Evolutionary conservation across 2,329 filamentous ascomycete species (phyloP).

Genomic region (Aureobasidium sp.): DNA sequence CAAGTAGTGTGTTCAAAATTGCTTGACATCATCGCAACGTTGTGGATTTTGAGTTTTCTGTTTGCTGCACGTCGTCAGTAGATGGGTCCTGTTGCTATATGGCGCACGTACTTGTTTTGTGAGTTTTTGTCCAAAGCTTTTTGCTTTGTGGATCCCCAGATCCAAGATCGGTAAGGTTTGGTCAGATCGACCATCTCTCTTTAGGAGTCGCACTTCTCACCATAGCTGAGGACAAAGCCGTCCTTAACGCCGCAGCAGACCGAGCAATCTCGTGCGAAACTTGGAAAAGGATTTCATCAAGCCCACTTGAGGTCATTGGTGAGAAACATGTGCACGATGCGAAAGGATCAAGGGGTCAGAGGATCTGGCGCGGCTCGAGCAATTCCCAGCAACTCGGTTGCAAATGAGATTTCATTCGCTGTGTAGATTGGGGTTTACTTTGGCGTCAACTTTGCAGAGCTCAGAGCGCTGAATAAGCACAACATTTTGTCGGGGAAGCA

Average conservation of each 20-base stretch:
- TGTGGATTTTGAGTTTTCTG: neutral
- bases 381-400: slow-evolving; percentile 19
- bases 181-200: slow-evolving; percentile 10
- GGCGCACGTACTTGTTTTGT: slow-evolving; percentile 14
- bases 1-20: neutral
- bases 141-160: slow-evolving; percentile 13
- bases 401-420: slow-evolving; percentile 10
- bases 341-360: neutral
- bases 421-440: slow-evolving; percentile 5
- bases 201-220: slow-evolving; percentile 10
- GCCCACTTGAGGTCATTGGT: neutral
- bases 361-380: neutral
- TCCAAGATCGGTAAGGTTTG: slow-evolving; percentile 1
- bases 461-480: slow-evolving; percentile 13
- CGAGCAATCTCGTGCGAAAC: slow-evolving; percentile 7
- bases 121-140: slow-evolving; percentile 1
- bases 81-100: slow-evolving; percentile 4
- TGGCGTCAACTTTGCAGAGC: slow-evolving; percentile 12
- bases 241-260: neutral
- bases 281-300: neutral
- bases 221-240: neutral
- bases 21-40: slow-evolving; percentile 7
- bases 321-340: neutral
- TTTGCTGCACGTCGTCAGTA: neutral
- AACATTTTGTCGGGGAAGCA: slow-evolving; percentile 17